A percentile compares a stretch with the other conserved stretches of the same genome.
phyloP scores from a whole-genome alignment of 2,329 filamentous ascomycete species.

The Colletotrichum sp. region DNA sequence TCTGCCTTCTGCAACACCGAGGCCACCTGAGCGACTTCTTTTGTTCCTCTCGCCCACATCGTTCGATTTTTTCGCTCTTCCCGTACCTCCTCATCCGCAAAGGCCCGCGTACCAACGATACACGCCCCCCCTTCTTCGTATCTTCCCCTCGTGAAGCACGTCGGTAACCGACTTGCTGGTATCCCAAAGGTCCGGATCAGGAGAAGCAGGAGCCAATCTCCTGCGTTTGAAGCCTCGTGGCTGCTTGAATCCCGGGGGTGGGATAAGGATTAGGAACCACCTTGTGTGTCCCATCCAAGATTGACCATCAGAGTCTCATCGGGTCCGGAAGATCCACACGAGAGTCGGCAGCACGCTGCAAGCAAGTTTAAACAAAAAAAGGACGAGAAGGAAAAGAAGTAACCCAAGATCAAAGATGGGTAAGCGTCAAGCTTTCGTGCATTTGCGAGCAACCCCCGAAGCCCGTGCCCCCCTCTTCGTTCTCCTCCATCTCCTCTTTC shows the following conservation, averaged over 20 bases:
- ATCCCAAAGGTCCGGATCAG: constrained; percentile 3
- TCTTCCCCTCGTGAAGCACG: neutral
- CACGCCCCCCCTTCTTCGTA: neutral
- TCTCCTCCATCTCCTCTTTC: constrained; percentile 12
- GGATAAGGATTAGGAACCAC: neutral
- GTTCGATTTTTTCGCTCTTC: neutral
- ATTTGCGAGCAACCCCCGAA: neutral
- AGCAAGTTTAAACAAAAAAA: neutral
- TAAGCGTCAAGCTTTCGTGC: constrained; percentile 15
- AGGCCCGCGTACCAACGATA: neutral
- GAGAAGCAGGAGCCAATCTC: neutral
- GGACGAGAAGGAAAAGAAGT: neutral
- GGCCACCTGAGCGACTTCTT: constrained; percentile 5
- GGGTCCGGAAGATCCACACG: neutral
- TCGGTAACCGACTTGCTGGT: neutral
- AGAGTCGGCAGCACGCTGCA: neutral
- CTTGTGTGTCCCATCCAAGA: neutral
- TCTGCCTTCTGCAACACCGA: neutral
- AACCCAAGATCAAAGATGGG: constrained; percentile 5
- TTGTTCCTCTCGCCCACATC: constrained; percentile 4
- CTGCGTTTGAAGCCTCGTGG: neutral
- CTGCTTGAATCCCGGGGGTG: neutral
- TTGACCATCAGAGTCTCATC: neutral
- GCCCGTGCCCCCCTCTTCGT: neutral
- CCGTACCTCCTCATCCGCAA: constrained; percentile 1